Evolutionary conservation across 371 early-diverging fungal species (phyloP).

Genomic region (Encephalitozoon cuniculi): DNA sequence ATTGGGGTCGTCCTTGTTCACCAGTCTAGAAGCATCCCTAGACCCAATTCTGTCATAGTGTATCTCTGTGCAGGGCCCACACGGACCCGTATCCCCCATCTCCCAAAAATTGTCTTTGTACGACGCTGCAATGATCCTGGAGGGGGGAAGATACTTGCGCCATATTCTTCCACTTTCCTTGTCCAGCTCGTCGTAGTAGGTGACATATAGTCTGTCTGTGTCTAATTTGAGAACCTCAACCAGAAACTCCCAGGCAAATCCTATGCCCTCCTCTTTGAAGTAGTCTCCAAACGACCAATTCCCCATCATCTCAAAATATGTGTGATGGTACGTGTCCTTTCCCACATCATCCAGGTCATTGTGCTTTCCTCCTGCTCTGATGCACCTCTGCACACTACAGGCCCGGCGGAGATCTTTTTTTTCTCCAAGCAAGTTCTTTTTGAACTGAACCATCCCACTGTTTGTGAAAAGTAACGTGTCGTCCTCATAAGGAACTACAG

Average conservation of each 20-base stretch:
- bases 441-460: conserved; percentile 99
- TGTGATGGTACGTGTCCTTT: conserved; percentile 98
- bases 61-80: conserved; percentile 97
- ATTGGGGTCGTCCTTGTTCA: conserved; percentile 95
- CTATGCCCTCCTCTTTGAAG: conserved; percentile 89
- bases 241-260: conserved; percentile 82
- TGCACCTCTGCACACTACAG: conserved; percentile 73
- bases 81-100: conserved; percentile 99
- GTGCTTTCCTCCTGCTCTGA: conserved; percentile 82
- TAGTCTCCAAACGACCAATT: conserved; percentile 99
- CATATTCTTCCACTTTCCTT: conserved; percentile 81
- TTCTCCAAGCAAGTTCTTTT: conserved; percentile 88
- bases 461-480: conserved; percentile 94
- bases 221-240: conserved; percentile 76
- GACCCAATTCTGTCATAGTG: conserved; percentile 92
- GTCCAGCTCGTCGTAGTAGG: conserved; percentile 95
- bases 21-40: conserved; percentile 80
- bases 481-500: conserved; percentile 88
- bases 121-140: conserved; percentile 76
- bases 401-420: conserved; percentile 79
- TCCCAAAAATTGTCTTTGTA: conserved; percentile 99
- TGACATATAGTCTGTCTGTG: conserved; percentile 82
- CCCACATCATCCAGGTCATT: conserved; percentile 99
- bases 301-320: conserved; percentile 99
- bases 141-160: conserved; percentile 72